Evolutionary conservation across 2,329 filamentous ascomycete genomes (phyloP).

Genomic region (Leptosphaerulina australis): DNA sequence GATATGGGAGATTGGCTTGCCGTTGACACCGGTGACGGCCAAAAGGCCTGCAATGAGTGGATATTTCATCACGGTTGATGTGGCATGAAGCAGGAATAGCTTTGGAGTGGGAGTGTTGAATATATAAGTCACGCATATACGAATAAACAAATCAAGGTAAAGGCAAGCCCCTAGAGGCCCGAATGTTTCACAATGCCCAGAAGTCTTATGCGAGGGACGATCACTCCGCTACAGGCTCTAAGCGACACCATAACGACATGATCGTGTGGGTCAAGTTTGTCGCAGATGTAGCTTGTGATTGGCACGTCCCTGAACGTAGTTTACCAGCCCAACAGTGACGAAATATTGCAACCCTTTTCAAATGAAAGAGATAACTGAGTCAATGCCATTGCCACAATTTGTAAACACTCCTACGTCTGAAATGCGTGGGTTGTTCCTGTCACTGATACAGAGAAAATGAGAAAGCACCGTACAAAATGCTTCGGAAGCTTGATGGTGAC

Average conservation of each 20-base stretch:
- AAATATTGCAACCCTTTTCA: constrained; percentile 1
- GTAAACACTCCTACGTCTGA: not conserved
- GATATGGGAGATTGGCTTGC: constrained; percentile 35
- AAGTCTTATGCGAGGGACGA: constrained; percentile 18
- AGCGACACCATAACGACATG: constrained; percentile 16
- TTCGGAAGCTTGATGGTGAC: constrained; percentile 21
- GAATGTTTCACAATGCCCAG: constrained; percentile 9
- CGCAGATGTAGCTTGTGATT: constrained; percentile 4
- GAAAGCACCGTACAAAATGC: constrained; percentile 15
- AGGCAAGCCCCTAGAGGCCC: constrained; percentile 15
- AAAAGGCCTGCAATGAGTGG: constrained; percentile 42
- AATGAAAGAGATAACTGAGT: constrained; percentile 9
- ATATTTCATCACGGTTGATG: constrained; percentile 34
- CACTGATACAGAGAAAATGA: constrained; percentile 2
- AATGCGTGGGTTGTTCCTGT: not conserved
- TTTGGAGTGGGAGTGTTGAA: not conserved
- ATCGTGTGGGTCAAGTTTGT: constrained; percentile 10
- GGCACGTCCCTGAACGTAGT: constrained; percentile 8
- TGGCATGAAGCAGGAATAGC: not conserved
- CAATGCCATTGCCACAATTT: constrained; percentile 2
- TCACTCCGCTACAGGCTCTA: constrained; percentile 10
- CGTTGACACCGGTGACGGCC: constrained; percentile 38
- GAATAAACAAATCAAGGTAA: constrained; percentile 28
- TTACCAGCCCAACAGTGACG: constrained; percentile 5
- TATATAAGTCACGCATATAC: constrained; percentile 11